Evolutionary conservation across 1,284 basidiomycete genomes (phyloP), one percentile per base, ranked within the genome.

Genomic region (Athelia psychrophila): DNA sequence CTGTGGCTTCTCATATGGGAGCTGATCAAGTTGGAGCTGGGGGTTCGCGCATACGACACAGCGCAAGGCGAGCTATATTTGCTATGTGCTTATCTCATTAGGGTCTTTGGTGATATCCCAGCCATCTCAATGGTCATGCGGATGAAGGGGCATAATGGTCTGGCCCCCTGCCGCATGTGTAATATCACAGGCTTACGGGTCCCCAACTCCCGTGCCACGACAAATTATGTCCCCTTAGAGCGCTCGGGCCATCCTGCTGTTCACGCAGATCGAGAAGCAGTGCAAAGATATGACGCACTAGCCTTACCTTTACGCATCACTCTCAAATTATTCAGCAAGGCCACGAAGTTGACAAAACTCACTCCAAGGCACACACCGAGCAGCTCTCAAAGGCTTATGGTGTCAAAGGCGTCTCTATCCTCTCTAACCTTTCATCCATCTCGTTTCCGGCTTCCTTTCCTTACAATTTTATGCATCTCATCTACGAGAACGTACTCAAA

Each of bases 1-100:
- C 56, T 74, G 0, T 70, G 64, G 62, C 75, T 71, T 0, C 49
- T 72, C 2, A 53, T 71, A 1, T 53, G 70, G 23, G 76, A 79
- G 54, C 56, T 75, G 10, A 44, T 73, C 0, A 44, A 61, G 4
- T 66, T 79, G 0, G 64, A 61, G 0, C 18, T 38, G 3, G 59
- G 63, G 19, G 55, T 61, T 12, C 20, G 44, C 3, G 51, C 55
- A 3, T 61, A 24, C 27, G 55, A 60, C 50, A 54, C 49, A 16
- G n/a, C 24, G 3, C 20, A 3, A 6, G 44, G 47, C 23, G 16
- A 25, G 9, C 24, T 33, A 13, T 61, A 60, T 45, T 23, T 30
- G 15, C 53, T 63, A 18, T 52, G 48, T 18, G 57, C 55, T 5
- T 59, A 59, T 30, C 57, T 57, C 10, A 54, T 61, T 27, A 44